Conservation (phyloP, 2,329 filamentous ascomycete genomes). For the Saccharata proteae region DNA sequence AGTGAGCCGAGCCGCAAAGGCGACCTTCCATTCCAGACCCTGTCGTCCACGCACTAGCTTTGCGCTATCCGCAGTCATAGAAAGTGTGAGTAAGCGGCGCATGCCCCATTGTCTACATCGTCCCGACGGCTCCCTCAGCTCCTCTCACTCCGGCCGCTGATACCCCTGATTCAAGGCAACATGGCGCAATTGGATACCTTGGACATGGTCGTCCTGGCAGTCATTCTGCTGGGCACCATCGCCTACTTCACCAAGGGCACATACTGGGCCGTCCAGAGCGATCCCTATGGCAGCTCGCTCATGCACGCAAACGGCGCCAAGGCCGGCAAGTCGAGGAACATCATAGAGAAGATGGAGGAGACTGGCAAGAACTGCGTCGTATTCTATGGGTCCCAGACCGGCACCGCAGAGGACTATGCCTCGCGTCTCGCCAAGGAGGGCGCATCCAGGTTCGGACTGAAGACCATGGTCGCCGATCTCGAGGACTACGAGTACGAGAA, state of each 20-base stretch:
- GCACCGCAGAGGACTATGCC: constrained; percentile 96
- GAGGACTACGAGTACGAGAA: constrained; percentile 98
- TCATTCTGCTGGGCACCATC: constrained; percentile 72
- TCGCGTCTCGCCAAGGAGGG: constrained; percentile 94
- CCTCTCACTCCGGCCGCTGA: neutral
- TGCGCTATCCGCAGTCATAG: no score
- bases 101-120: neutral
- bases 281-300: constrained; percentile 72
- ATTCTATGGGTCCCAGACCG: constrained; percentile 97
- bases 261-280: constrained; percentile 78
- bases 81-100: no score
- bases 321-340: constrained; percentile 77
- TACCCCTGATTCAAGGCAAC: constrained; percentile 32
- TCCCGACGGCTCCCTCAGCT: neutral
- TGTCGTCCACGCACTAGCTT: no score
- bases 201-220: constrained; percentile 82
- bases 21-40: no score
- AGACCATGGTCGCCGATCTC: constrained; percentile 95
- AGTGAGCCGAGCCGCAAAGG: no score
- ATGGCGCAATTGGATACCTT: constrained; percentile 97
- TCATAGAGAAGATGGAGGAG: constrained; percentile 93
- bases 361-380: constrained; percentile 93
- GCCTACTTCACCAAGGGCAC: constrained; percentile 98
- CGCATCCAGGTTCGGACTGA: constrained; percentile 87
- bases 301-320: constrained; percentile 56